Percentiles rank a stretch among this genome's conserved stretches.
Evolutionary conservation across 176 grass and related monocot genomes (phyloP).

Genomic region (Triticum timopheevii): DNA sequence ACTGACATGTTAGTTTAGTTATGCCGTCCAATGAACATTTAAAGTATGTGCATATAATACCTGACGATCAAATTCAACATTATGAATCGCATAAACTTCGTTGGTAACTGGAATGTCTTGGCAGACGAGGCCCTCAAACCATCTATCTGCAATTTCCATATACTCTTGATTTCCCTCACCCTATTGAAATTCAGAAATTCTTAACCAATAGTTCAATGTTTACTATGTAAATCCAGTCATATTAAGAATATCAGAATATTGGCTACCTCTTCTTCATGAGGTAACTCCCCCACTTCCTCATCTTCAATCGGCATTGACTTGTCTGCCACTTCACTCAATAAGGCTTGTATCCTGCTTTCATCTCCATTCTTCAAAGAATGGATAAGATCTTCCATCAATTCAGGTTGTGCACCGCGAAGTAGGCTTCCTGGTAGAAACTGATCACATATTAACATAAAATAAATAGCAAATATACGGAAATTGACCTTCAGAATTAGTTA

Average conservation of each 20-base stretch:
- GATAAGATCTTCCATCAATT: slow-evolving; percentile 94
- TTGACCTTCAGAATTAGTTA: neutral
- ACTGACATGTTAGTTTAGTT: neutral
- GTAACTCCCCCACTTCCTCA: slow-evolving; percentile 52
- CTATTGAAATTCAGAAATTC: slow-evolving; percentile 50
- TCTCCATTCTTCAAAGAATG: slow-evolving; percentile 80
- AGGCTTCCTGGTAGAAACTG: slow-evolving; percentile 65
- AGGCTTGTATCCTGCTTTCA: slow-evolving; percentile 49
- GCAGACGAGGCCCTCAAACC: slow-evolving; percentile 74
- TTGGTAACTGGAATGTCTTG: slow-evolving; percentile 84
- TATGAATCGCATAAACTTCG: slow-evolving; percentile 82
- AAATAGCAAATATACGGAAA: neutral
- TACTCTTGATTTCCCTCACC: slow-evolving; percentile 42
- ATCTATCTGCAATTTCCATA: slow-evolving; percentile 63
- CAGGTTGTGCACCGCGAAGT: slow-evolving; percentile 73
- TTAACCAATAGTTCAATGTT: neutral
- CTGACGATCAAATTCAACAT: slow-evolving; percentile 91
- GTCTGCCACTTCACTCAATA: slow-evolving; percentile 33
- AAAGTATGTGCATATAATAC: slow-evolving; percentile 44
- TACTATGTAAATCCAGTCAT: slow-evolving; percentile 13
- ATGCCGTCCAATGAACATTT: neutral
- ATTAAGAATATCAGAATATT: slow-evolving; percentile 14
- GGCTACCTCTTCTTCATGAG: slow-evolving; percentile 48
- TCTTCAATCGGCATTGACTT: slow-evolving; percentile 35
- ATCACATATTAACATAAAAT: slow-evolving; percentile 6